Conservation (phyloP, 306 rosid species). For the Corylus americana region DNA sequence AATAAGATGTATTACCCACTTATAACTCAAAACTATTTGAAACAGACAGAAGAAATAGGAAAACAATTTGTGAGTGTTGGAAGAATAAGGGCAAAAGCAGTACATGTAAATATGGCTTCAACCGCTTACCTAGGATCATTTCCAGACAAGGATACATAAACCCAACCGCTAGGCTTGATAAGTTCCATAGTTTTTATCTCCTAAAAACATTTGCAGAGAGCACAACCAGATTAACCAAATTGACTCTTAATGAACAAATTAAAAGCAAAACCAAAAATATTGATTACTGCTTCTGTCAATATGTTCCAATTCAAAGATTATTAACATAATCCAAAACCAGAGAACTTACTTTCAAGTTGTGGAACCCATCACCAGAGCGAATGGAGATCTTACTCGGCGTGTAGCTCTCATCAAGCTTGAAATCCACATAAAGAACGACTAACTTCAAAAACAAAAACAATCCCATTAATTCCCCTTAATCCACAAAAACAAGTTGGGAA, state of each 20-base stretch:
- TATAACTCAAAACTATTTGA: not conserved
- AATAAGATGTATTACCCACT: not conserved
- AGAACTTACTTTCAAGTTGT: slow-evolving; percentile 71
- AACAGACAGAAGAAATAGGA: not conserved
- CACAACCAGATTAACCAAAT: slow-evolving; percentile 18
- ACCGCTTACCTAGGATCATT: slow-evolving; percentile 70
- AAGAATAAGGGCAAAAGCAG: not conserved
- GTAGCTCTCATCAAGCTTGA: slow-evolving; percentile 95
- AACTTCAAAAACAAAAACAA: slow-evolving; percentile 42
- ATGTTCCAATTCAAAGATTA: not conserved
- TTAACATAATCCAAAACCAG: not conserved
- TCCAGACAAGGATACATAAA: slow-evolving; percentile 80
- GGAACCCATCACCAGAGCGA: slow-evolving; percentile 92
- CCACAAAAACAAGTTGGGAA: not conserved
- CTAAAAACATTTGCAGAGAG: slow-evolving; percentile 43
- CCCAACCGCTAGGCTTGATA: slow-evolving; percentile 88
- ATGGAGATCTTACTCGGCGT: slow-evolving; percentile 82
- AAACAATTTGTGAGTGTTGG: not conserved
- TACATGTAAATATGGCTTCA: not conserved
- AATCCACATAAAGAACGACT: slow-evolving; percentile 82
- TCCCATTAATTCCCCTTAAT: not conserved
- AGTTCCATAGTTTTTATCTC: slow-evolving; percentile 89
- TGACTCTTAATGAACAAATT: not conserved
- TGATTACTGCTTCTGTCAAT: not conserved
- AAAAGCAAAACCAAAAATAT: not conserved